A percentile compares a stretch with the other conserved stretches of the same genome.
Conservation (phyloP, 176 grass and related monocot species). For the Oryza officinalis region DNA sequence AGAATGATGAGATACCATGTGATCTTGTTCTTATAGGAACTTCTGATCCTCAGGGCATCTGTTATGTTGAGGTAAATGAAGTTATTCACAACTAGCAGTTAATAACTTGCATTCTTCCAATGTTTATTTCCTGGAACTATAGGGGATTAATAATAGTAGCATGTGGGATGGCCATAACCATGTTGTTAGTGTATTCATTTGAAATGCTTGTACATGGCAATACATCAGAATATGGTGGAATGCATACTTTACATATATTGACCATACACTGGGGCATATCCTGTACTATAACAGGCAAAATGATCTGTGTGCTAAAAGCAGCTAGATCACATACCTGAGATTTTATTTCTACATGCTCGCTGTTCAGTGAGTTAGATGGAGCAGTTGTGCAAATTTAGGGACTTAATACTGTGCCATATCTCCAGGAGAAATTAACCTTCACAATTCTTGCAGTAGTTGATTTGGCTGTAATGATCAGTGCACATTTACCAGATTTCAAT, state of each 20-base stretch:
- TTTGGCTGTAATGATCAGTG: not conserved
- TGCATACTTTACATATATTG: not conserved
- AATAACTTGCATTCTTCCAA: not conserved
- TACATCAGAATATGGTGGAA: conserved; percentile 14
- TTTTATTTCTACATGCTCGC: not conserved
- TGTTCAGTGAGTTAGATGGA: not conserved
- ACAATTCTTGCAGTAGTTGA: not conserved
- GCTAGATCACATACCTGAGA: not conserved
- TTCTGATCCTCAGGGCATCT: conserved; percentile 90
- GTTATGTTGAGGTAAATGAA: conserved; percentile 88
- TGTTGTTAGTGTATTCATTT: not conserved
- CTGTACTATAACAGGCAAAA: not conserved
- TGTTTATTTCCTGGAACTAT: conserved; percentile 24
- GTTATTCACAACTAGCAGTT: not conserved
- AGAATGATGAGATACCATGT: conserved; percentile 97
- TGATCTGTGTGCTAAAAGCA: not conserved
- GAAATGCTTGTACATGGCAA: conserved; percentile 14
- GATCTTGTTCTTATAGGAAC: conserved; percentile 87
- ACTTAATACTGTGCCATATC: not conserved
- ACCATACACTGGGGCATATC: not conserved
- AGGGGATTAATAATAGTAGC: not conserved
- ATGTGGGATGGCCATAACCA: not conserved
- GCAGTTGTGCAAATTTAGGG: not conserved
- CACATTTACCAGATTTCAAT: not conserved
- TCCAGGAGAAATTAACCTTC: not conserved